phyloP scores from a whole-genome alignment of 192 early-diverging fungal genomes.

The Backusella sp. region DNA sequence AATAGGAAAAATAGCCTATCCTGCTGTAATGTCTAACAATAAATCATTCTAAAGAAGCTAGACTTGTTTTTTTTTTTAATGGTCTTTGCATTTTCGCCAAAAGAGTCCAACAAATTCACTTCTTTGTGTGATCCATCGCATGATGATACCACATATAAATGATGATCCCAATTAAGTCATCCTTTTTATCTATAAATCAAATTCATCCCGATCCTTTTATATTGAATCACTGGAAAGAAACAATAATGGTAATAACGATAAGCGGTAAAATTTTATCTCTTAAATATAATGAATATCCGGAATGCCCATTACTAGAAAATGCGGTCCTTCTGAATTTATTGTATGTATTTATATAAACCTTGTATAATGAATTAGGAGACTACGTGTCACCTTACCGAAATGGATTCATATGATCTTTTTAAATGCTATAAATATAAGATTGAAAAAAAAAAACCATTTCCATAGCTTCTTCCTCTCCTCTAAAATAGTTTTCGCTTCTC shows the following conservation, averaged over 20 bases:
- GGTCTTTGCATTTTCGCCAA: not conserved
- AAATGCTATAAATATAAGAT: constrained; percentile 4
- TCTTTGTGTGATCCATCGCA: not conserved
- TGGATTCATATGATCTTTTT: not conserved
- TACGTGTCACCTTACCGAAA: not conserved
- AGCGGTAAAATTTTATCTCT: not conserved
- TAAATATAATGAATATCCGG: not conserved
- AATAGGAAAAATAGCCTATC: not conserved
- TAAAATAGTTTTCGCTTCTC: not conserved
- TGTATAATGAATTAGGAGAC: not conserved
- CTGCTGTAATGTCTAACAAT: not conserved
- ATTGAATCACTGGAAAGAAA: not conserved
- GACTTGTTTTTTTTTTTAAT: not conserved
- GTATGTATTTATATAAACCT: not conserved
- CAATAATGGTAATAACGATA: not conserved
- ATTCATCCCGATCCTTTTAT: not conserved
- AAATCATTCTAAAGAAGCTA: not conserved
- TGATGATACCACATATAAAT: not conserved
- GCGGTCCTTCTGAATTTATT: not conserved
- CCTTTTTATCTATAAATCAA: not conserved
- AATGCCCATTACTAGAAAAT: not conserved
- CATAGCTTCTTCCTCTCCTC: not conserved
- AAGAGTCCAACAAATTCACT: not conserved
- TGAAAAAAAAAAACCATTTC: not conserved
- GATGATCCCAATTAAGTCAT: not conserved